Conservation (phyloP, 352 stramenopile genomes). For the Pythium plurisporium region DNA sequence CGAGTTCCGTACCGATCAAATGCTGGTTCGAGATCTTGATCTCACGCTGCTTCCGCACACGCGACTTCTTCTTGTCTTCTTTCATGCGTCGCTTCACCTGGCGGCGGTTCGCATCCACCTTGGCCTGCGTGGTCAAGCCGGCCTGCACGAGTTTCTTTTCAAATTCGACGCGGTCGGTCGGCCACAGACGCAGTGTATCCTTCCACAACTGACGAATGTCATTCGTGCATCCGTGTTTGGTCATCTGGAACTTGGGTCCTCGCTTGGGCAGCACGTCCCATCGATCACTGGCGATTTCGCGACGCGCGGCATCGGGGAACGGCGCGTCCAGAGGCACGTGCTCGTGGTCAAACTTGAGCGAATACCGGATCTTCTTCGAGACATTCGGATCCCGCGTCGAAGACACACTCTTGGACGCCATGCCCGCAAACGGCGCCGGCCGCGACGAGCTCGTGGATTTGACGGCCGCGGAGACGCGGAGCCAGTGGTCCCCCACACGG, state of each 20-base stretch:
- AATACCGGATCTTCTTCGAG: constrained; percentile 82
- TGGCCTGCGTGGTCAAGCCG: constrained; percentile 76
- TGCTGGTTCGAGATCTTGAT: constrained; percentile 90
- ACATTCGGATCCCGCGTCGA: constrained; percentile 76
- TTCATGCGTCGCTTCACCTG: constrained; percentile 79
- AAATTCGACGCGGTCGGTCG: constrained; percentile 67
- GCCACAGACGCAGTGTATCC: constrained; percentile 70
- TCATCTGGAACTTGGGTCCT: constrained; percentile 69
- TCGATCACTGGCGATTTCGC: constrained; percentile 54
- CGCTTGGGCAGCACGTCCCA: constrained; percentile 71
- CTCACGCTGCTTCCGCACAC: constrained; percentile 75
- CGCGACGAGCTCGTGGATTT: constrained; percentile 68
- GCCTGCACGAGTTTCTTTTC: constrained; percentile 78
- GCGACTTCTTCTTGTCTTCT: constrained; percentile 79
- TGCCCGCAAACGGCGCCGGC: constrained; percentile 59
- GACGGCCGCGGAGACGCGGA: constrained; percentile 71
- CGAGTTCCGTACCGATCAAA: constrained; percentile 82
- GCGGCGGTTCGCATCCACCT: constrained; percentile 72
- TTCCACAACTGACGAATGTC: constrained; percentile 82
- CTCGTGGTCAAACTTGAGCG: constrained; percentile 84
- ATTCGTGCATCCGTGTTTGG: constrained; percentile 82
- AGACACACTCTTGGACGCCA: constrained; percentile 72
- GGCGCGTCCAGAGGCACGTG: constrained; percentile 73
- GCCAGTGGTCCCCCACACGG: constrained; percentile 75
- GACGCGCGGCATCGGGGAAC: constrained; percentile 65